These are phyloP conservation scores for Leccinum subfulvum DNA, from an alignment of 1,284 basidiomycete genomes.

Conservation along the genomic window DNA sequence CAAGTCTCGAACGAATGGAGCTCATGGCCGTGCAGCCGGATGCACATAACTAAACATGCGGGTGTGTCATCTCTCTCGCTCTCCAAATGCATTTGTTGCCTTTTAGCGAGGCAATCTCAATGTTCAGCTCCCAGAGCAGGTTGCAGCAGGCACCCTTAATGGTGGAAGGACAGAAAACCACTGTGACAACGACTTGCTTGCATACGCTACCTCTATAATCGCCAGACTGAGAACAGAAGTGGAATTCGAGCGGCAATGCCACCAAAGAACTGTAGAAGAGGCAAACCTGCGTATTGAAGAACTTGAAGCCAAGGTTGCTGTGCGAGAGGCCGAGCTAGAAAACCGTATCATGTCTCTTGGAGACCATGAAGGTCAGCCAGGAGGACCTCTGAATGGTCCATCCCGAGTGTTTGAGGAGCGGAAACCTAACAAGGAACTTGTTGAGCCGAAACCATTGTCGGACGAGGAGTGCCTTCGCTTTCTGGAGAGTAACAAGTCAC, in stretches of 20 bases:
- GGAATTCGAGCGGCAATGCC: constrained; percentile 45
- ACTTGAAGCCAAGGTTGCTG: constrained; percentile 54
- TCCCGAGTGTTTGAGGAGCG: not conserved
- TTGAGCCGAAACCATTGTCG: constrained; percentile 22
- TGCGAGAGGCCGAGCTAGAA: constrained; percentile 55
- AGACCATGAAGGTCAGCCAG: constrained; percentile 1
- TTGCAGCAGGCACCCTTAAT: not conserved
- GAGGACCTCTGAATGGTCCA: not conserved
- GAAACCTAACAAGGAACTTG: constrained; percentile 6
- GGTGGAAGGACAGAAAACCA: not conserved
- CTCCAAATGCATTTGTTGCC: constrained; percentile 14
- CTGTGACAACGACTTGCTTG: constrained; percentile 23
- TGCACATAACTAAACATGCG: constrained; percentile 42
- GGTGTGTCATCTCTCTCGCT: constrained; percentile 39
- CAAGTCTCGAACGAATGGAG: constrained; percentile 51
- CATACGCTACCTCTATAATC: constrained; percentile 46
- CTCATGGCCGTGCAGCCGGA: constrained; percentile 50
- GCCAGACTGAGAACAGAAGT: constrained; percentile 42
- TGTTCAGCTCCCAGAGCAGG: constrained; percentile 19
- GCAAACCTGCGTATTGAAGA: constrained; percentile 44
- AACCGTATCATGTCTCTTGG: constrained; percentile 25
- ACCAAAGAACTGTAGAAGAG: constrained; percentile 38
- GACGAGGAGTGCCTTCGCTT: constrained; percentile 42
- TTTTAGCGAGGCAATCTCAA: constrained; percentile 27
- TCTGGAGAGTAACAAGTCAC: constrained; percentile 38